A percentile compares a stretch with the other conserved stretches of the same genome.
phyloP scores from a whole-genome alignment of 106 monocot species.

The Narthecium ossifragum region DNA sequence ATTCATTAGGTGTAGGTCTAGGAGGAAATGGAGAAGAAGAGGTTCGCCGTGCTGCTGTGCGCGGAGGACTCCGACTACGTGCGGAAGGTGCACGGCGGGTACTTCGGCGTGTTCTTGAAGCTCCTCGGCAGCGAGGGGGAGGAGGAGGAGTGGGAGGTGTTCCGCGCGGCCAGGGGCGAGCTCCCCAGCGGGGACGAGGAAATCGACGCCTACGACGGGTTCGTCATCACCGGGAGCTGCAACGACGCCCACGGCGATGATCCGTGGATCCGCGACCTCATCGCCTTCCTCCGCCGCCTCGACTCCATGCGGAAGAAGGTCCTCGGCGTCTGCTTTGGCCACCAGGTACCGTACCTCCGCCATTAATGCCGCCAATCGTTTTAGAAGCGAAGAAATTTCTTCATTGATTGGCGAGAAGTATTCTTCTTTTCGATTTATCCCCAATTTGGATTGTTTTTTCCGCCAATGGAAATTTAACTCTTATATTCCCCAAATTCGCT shows the following conservation, averaged over 20 bases:
- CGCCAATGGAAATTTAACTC: no score
- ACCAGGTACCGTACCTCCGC: conserved; percentile 63
- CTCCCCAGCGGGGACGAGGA: conserved; percentile 38
- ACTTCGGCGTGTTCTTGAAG: conserved; percentile 54
- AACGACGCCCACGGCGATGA: conserved; percentile 80
- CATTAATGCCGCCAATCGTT: no score
- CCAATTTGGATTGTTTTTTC: no score
- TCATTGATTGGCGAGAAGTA: no score
- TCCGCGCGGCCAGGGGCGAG: conserved; percentile 35
- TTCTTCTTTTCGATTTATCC: no score
- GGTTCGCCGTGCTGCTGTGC: conserved; percentile 64
- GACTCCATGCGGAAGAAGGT: conserved; percentile 45
- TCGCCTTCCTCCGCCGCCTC: conserved; percentile 30
- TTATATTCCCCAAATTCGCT: no score
- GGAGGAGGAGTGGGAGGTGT: conserved; percentile 56
- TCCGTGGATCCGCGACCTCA: conserved; percentile 56
- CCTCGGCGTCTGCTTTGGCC: conserved; percentile 91
- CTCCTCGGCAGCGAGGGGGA: conserved; percentile 52
- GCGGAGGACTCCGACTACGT: conserved; percentile 89
- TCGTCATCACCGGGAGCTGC: conserved; percentile 86
- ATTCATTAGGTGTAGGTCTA: conserved; percentile 6
- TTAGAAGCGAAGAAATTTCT: no score
- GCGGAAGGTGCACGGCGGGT: conserved; percentile 70
- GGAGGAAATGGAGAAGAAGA: conserved; percentile 23
- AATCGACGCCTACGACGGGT: conserved; percentile 46